These are phyloP conservation scores for Henningerozyma blattae DNA, from an alignment of 805 yeast genomes.

Conservation along the genomic window DNA sequence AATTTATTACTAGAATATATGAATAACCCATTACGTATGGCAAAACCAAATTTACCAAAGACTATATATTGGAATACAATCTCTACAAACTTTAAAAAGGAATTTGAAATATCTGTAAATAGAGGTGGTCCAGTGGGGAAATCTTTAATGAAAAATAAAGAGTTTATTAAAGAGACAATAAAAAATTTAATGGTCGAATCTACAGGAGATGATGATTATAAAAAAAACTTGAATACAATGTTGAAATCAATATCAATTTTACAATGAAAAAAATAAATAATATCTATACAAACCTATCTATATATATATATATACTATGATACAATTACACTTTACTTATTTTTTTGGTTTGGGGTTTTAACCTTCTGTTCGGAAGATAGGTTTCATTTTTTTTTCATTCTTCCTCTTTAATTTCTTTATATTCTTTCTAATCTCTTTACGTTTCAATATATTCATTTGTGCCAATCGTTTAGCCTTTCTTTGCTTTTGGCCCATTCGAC, in stretches of 20 bases:
- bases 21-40: conserved; percentile 7
- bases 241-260: conserved; percentile 12
- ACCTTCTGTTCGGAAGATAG: too few species aligned
- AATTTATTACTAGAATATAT: conserved; percentile 11
- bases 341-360: conserved; percentile 2
- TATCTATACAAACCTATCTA: neutral
- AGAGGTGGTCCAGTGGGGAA: conserved; percentile 28
- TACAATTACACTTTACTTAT: neutral
- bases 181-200: conserved; percentile 10
- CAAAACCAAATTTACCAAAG: conserved; percentile 2
- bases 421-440: conserved; percentile 14
- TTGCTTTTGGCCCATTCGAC: conserved; percentile 24
- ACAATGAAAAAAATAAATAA: neutral
- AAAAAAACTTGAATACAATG: conserved; percentile 12
- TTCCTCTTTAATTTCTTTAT: conserved; percentile 27
- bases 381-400: conserved; percentile 18
- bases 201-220: conserved; percentile 5
- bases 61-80: conserved; percentile 17
- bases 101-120: conserved; percentile 20
- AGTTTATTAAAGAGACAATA: conserved; percentile 12
- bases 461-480: conserved; percentile 19
- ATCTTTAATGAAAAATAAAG: conserved; percentile 13
- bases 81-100: conserved; percentile 16
- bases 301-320: neutral
- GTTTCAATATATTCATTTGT: conserved; percentile 10